These are phyloP conservation scores for Apiotrichum domesticum DNA, from an alignment of 1,284 basidiomycete species.

Conservation along the genomic window DNA sequence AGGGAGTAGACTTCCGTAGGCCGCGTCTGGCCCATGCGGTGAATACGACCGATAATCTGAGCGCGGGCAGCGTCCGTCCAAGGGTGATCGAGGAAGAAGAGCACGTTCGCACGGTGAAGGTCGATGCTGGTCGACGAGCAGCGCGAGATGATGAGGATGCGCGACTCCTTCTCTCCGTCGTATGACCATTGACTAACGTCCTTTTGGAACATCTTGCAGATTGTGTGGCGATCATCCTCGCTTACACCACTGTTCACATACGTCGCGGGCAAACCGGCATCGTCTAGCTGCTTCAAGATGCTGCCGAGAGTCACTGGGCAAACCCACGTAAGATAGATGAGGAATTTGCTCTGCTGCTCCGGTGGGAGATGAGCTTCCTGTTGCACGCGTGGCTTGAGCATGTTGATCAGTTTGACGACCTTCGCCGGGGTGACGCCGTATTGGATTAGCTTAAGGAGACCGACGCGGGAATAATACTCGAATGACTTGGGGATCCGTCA, in stretches of 20 bases:
- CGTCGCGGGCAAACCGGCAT: neutral
- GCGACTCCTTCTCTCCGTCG: neutral
- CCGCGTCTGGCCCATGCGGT: neutral
- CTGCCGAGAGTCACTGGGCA: too few species aligned
- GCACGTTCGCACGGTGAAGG: neutral
- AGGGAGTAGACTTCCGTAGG: neutral
- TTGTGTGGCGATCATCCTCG: too few species aligned
- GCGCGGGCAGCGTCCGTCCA: neutral
- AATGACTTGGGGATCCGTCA: too few species aligned
- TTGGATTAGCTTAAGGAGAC: too few species aligned
- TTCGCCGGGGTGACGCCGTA: too few species aligned
- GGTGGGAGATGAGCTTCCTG: too few species aligned
- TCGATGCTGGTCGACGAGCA: neutral
- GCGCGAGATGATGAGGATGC: neutral
- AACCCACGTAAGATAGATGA: too few species aligned
- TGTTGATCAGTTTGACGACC: too few species aligned
- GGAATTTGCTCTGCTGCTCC: too few species aligned
- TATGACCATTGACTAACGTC: neutral
- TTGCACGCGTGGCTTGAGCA: too few species aligned
- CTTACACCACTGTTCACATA: neutral
- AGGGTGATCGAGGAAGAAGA: neutral
- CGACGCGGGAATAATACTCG: too few species aligned
- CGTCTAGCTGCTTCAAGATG: neutral
- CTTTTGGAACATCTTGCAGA: neutral
- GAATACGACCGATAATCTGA: neutral